These are phyloP conservation scores for Clathrus columnatus DNA, from an alignment of 768 basidiomycete species.

Conservation along the genomic window DNA sequence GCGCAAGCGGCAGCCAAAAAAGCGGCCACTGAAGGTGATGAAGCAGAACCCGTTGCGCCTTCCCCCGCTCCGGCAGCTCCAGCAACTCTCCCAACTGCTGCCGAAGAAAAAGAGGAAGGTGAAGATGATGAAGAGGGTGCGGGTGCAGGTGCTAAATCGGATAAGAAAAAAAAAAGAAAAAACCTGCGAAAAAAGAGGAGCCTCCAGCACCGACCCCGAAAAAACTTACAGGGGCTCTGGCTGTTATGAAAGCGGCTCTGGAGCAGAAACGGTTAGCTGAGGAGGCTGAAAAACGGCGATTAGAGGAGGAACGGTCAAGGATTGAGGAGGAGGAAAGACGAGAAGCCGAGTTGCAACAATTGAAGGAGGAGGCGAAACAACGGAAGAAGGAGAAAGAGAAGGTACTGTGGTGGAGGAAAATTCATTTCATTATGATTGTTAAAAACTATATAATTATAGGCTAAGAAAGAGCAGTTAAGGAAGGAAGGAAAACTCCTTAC, in stretches of 20 bases:
- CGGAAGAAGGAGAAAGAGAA: slow-evolving; percentile 85
- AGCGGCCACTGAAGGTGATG: slow-evolving; percentile 19
- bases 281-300: slow-evolving; percentile 64
- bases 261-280: slow-evolving; percentile 85
- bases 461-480: slow-evolving; percentile 80
- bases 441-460: slow-evolving; percentile 35
- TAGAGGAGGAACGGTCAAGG: slow-evolving; percentile 70
- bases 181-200: slow-evolving; percentile 57
- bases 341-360: slow-evolving; percentile 66
- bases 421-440: slow-evolving; percentile 3
- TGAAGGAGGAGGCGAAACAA: slow-evolving; percentile 76
- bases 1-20: slow-evolving; percentile 88
- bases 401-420: slow-evolving; percentile 33
- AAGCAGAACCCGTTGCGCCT: slow-evolving; percentile 22
- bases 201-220: slow-evolving; percentile 48
- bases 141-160: slow-evolving; percentile 35
- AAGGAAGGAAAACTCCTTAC: slow-evolving; percentile 92
- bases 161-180: slow-evolving; percentile 83
- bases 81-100: slow-evolving; percentile 24
- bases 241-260: slow-evolving; percentile 83
- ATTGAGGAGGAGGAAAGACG: slow-evolving; percentile 86
- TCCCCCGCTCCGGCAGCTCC: slow-evolving; percentile 22
- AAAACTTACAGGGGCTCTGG: slow-evolving; percentile 57
- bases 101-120: slow-evolving; percentile 53
- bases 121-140: slow-evolving; percentile 50